Evolutionary conservation across 2,329 filamentous ascomycete species (phyloP).

Genomic region (Beauveria asiatica): DNA sequence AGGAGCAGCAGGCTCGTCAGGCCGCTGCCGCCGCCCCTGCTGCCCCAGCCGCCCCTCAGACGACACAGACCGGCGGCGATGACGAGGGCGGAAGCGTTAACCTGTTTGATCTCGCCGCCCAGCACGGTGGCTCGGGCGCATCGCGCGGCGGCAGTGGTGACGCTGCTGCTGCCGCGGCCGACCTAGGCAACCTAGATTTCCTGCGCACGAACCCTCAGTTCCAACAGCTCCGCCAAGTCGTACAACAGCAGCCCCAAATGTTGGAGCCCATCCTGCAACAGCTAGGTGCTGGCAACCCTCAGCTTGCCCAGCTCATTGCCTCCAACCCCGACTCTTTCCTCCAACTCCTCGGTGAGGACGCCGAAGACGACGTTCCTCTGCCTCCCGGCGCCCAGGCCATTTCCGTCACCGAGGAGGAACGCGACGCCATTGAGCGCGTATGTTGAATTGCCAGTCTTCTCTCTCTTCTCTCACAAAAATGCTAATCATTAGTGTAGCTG

Average conservation of each 20-base stretch:
- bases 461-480: not conserved
- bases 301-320: conserved; percentile 85
- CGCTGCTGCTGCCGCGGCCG: conserved; percentile 42
- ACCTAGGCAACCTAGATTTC: conserved; percentile 79
- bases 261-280: conserved; percentile 96
- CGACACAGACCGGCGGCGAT: conserved; percentile 34
- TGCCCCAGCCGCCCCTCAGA: conserved; percentile 28
- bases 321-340: conserved; percentile 91
- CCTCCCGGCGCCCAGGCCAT: conserved; percentile 87
- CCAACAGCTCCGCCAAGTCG: conserved; percentile 92
- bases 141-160: conserved; percentile 34
- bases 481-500: conserved; percentile 44
- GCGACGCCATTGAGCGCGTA: conserved; percentile 93
- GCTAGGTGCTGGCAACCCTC: conserved; percentile 88
- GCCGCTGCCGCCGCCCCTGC: conserved; percentile 36
- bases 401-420: conserved; percentile 88
- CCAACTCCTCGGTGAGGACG: conserved; percentile 79
- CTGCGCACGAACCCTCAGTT: conserved; percentile 94
- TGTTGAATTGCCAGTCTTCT: not conserved
- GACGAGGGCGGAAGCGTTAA: conserved; percentile 68
- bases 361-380: conserved; percentile 72
- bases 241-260: conserved; percentile 97
- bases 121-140: conserved; percentile 45
- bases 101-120: conserved; percentile 86
- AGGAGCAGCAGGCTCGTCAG: conserved; percentile 52